phyloP scores from a whole-genome alignment of 1,139 yeast genomes.

The Taiozyma sp. region DNA sequence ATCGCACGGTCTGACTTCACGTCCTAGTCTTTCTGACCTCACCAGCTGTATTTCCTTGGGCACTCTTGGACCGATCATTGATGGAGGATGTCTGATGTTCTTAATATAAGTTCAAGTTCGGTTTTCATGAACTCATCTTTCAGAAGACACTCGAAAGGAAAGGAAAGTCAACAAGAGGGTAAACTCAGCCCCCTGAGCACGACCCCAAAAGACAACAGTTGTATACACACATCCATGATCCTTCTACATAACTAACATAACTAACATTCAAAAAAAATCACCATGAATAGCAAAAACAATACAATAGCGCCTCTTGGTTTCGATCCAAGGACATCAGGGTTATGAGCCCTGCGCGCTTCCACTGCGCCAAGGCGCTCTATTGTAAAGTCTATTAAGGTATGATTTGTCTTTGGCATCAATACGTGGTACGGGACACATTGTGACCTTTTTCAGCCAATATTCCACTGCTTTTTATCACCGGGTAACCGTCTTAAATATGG shows the following conservation, averaged over 20 bases:
- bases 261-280: not conserved
- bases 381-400: not conserved
- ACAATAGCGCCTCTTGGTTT: constrained; percentile 93
- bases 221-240: too few species aligned
- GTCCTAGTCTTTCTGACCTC: not conserved
- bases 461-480: not conserved
- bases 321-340: constrained; percentile 99
- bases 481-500: not conserved
- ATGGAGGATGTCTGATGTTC: not conserved
- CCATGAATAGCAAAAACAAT: constrained; percentile 3
- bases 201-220: too few species aligned
- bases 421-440: too few species aligned
- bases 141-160: not conserved
- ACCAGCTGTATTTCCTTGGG: not conserved
- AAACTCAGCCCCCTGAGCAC: not conserved
- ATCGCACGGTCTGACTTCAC: not conserved
- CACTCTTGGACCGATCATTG: not conserved
- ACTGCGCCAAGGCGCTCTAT: constrained; percentile 74
- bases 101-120: not conserved
- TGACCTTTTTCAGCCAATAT: too few species aligned
- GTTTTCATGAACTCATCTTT: not conserved
- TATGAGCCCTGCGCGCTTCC: constrained; percentile 99
- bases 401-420: too few species aligned
- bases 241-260: too few species aligned
- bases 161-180: not conserved